Conservation (phyloP, 2,329 filamentous ascomycete species). For the Graphilbum sp. region DNA sequence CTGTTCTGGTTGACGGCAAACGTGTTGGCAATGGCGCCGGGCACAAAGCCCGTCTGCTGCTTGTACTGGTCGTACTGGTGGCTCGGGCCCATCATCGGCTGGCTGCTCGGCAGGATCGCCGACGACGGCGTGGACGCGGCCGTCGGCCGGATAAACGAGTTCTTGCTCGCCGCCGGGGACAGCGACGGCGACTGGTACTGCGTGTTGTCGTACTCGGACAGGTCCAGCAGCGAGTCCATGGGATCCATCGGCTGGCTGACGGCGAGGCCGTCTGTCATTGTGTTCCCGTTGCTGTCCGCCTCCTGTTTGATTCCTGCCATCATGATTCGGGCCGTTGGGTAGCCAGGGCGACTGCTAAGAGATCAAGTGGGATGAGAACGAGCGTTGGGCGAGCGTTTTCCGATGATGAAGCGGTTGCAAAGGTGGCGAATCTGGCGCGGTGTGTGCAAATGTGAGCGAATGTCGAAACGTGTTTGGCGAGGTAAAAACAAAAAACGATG, state of each 20-base stretch:
- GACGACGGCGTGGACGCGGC: conserved; percentile 22
- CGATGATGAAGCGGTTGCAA: no score
- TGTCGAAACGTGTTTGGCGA: not conserved
- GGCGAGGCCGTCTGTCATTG: conserved; percentile 12
- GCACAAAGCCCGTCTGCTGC: conserved; percentile 86
- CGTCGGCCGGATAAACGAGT: conserved; percentile 29
- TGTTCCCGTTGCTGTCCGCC: conserved; percentile 3
- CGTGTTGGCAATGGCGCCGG: conserved; percentile 65
- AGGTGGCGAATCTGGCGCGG: no score
- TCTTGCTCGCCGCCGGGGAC: conserved; percentile 38
- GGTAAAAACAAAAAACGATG: not conserved
- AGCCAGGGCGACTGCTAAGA: no score
- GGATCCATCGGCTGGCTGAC: conserved; percentile 22
- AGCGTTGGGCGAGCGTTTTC: no score
- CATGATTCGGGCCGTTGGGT: no score
- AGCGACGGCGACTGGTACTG: conserved; percentile 44
- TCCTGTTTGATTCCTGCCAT: conserved; percentile 9
- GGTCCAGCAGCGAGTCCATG: conserved; percentile 42
- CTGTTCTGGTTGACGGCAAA: conserved; percentile 56
- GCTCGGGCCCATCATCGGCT: conserved; percentile 62
- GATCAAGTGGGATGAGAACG: no score
- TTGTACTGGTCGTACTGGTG: conserved; percentile 92
- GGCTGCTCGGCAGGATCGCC: conserved; percentile 31
- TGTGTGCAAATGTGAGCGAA: no score
- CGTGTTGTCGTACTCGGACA: conserved; percentile 45